Percentiles rank a stretch among this genome's conserved stretches.
These are phyloP conservation scores for Alternaria dauci DNA, from an alignment of 2,329 filamentous ascomycete genomes.

Conservation along the genomic window DNA sequence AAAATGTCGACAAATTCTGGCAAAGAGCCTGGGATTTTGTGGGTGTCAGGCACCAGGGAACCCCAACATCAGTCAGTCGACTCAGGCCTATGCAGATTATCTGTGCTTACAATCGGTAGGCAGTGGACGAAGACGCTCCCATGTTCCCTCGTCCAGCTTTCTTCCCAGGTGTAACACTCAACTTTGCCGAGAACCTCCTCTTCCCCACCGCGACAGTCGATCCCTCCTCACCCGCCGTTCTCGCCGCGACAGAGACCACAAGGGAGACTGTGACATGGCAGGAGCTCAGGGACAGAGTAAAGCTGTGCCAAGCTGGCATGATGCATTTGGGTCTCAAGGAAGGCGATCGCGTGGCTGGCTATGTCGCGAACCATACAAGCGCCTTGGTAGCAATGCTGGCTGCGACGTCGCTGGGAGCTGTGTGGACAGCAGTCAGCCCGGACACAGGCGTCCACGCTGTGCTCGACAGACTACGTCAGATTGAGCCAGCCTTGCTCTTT, in stretches of 20 bases:
- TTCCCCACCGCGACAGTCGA: constrained; percentile 71
- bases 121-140: constrained; percentile 69
- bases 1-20: constrained; percentile 81
- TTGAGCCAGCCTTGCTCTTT: constrained; percentile 82
- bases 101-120: constrained; percentile 57
- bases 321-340: constrained; percentile 69
- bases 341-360: constrained; percentile 72
- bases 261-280: constrained; percentile 77
- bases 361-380: constrained; percentile 89
- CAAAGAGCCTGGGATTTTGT: constrained; percentile 84
- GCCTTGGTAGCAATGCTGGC: constrained; percentile 89
- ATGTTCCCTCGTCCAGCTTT: constrained; percentile 91
- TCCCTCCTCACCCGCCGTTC: constrained; percentile 72
- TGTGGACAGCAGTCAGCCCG: constrained; percentile 93
- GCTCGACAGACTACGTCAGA: constrained; percentile 84
- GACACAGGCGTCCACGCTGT: constrained; percentile 93
- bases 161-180: constrained; percentile 80
- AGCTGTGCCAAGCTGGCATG: constrained; percentile 75
- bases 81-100: neutral
- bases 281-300: constrained; percentile 79
- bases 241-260: constrained; percentile 79
- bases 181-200: constrained; percentile 95
- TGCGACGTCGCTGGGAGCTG: constrained; percentile 79
- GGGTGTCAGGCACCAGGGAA: constrained; percentile 73
- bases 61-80: constrained; percentile 65